Base-by-base conservation (phyloP, 2,329 filamentous ascomycete species). In the Ophiostoma ips region DNA sequence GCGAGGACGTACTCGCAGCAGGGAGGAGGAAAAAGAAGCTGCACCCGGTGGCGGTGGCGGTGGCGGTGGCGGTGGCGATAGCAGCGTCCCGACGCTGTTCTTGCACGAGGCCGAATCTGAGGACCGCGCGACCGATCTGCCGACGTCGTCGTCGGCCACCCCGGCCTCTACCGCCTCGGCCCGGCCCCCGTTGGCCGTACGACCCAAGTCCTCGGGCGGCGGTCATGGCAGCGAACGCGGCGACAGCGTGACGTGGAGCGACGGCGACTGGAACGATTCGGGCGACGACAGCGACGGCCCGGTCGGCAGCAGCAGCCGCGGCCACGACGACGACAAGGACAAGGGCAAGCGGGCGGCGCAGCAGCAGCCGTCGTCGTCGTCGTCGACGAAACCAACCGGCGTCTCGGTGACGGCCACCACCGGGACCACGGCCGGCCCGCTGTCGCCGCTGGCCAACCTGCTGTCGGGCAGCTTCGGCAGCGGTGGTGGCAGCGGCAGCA, bases 221-320 rank as follows among this genome's bases (percentile, higher is more conserved):
- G 62, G 60, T n/a, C n/a, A n/a, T 5, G 57, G 58, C 28, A 57
- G 53, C 18, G 55, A 59, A 31, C 55, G 68, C 33, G 56, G 61
- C 21, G 79, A 83, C 57, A 81, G 76, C 3, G 68, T 74, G 49
- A 72, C 71, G 4, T 85, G 81, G 82, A 83, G 77, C 60, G 81
- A 84, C 46, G 68, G 72, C 11, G 79, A 83, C 60, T 81, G 78
- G 67, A 68, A 68, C 10, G 77, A 81, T 55, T 77, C 67, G 51
- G 70, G 65, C 37, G 64, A 67, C 40, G 70, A 72, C 51, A 71
- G 64, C 58, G 70, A 68, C 10, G 50, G 30, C 24, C 53, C 48
- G 15, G 40, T 3, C 28, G 37, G 34, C 24, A 19, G 28, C 5
- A 28, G 24, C 24, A 28, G 24, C 11, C 28, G 30, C 16, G 30